Evolutionary conservation across 2,329 filamentous ascomycete species (phyloP).

Genomic region (Aspergillus sp.): DNA sequence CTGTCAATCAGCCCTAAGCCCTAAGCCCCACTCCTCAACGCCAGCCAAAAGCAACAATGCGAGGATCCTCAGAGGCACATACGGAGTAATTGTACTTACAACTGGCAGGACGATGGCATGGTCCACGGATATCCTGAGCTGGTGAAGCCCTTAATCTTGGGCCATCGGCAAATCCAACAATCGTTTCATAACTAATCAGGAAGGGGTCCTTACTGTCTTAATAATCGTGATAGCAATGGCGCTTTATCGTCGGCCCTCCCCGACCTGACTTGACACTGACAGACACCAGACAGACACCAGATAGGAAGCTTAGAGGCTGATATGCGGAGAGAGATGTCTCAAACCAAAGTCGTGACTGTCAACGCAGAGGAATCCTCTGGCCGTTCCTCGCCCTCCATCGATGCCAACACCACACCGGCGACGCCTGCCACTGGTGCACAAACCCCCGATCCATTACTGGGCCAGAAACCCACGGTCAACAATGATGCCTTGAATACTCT

Average conservation of each 20-base stretch:
- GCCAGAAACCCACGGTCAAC: constrained; percentile 6
- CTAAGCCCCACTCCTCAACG: neutral
- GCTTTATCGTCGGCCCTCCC: neutral
- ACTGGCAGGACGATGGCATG: neutral
- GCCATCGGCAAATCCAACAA: neutral
- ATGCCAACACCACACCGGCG: neutral
- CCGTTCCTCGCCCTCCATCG: neutral
- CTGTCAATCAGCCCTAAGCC: neutral
- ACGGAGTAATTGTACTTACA: no score
- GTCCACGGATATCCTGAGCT: neutral
- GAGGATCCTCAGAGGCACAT: no score
- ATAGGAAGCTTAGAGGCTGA: no score
- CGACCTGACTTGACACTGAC: no score
- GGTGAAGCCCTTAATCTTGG: neutral
- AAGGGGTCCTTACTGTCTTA: no score
- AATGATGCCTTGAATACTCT: constrained; percentile 12
- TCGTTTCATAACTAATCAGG: no score
- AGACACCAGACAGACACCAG: no score
- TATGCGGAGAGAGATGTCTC: no score
- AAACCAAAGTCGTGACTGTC: no score
- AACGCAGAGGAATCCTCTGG: neutral
- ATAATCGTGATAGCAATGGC: neutral
- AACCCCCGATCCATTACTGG: constrained; percentile 21
- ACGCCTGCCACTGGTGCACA: constrained; percentile 22
- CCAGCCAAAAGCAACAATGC: no score